phyloP scores from a whole-genome alignment of 192 early-diverging fungal species.

The Allomyces macrogynus region DNA sequence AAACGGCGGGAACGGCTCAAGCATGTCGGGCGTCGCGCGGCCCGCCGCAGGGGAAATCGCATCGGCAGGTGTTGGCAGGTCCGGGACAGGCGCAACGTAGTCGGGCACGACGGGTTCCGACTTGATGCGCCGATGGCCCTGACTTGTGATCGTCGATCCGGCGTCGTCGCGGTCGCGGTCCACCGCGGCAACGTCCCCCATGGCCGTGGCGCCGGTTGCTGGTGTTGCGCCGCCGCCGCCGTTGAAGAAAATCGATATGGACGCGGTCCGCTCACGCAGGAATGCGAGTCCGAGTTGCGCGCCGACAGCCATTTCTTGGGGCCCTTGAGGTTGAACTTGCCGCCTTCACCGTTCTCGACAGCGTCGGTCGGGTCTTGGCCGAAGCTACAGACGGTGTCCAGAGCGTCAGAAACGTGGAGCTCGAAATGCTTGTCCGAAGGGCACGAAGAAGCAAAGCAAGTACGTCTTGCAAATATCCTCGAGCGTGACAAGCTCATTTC shows the following conservation, averaged over 20 bases:
- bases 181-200: background rate
- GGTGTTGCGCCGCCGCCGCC: background rate
- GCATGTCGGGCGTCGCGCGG: background rate
- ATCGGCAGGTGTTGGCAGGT: background rate
- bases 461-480: too few species aligned
- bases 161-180: background rate
- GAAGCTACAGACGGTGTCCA: too few species aligned
- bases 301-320: background rate
- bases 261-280: background rate
- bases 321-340: background rate
- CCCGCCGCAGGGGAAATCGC: too few species aligned
- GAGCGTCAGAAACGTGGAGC: too few species aligned
- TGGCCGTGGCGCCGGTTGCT: background rate
- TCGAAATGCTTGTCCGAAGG: too few species aligned
- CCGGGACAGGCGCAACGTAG: background rate
- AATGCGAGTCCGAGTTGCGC: background rate
- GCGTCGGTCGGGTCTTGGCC: too few species aligned
- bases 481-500: too few species aligned
- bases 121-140: background rate
- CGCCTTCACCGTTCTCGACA: too few species aligned
- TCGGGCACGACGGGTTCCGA: background rate
- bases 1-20: background rate
- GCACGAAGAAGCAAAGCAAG: too few species aligned
- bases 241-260: background rate
- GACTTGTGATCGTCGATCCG: background rate